Evolutionary conservation across 2,329 filamentous ascomycete species (phyloP), one percentile per base, ranked within the genome.

Genomic region (Verticillium dahliae): DNA sequence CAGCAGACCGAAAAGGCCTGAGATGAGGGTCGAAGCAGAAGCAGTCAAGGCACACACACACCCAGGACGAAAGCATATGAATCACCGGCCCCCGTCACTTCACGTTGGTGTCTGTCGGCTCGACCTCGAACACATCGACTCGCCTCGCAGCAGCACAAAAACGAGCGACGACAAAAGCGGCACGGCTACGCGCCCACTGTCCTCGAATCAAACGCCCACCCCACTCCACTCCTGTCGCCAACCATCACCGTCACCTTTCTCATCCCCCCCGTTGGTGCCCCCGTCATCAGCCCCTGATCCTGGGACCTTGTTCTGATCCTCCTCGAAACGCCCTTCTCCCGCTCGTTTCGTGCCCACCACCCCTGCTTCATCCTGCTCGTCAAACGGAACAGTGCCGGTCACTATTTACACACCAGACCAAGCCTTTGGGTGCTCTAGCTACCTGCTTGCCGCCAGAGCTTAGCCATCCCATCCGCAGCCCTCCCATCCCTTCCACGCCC

Each of bases 401-500:
- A 50, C 45, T 50, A 50, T 50, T 50, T 50, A 50, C 45, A 50
- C 45, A 50, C 45, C 45, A 50, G 45, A 50, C 45, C 45, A 50
- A 50, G 45, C 45, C 45, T 50, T 50, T 50, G 45, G 45, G 45
- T 50, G 45, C 45, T 37, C 27, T 50, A 50, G 45, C 45, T 50
- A 50, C n/a, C 57, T 34, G 37, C 57, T 62, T 60, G 64, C 60
- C 61, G 63, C 58, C 62, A 65, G 64, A 64, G 64, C 64, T 64
- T 61, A 64, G 60, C 64, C 61, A 41, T 57, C 52, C 62, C 52
- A 56, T 63, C 18, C 56, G 10, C 56, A 33, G 33, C 60, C 61
- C 62, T 61, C 67, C 69, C 72, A 71, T 72, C 72, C 67, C 65
- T 67, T 62, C 67, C 68, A 61, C 66, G 64, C 66, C 65, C 67